Evolutionary conservation across 345 rosid species (phyloP).

Genomic region (Eucalyptus urophylla): DNA sequence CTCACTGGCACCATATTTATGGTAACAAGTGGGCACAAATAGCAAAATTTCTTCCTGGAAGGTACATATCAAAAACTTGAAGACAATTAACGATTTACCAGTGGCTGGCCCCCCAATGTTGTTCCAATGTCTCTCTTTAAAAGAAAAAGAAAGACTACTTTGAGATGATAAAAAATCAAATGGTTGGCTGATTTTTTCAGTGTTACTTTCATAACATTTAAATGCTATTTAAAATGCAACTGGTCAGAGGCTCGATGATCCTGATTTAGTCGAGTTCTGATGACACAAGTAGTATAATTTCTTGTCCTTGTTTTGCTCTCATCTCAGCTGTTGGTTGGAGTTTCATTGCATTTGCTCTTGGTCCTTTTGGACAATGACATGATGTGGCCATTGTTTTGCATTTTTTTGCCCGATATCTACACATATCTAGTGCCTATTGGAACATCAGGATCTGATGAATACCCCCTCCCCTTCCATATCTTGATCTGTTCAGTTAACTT

Average conservation of each 20-base stretch:
- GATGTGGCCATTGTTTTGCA: neutral
- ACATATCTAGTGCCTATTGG: neutral
- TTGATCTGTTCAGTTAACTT: neutral
- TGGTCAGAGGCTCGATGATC: neutral
- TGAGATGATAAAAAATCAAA: neutral
- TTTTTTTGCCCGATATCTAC: neutral
- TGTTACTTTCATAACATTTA: neutral
- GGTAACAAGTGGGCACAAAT: conserved; percentile 50
- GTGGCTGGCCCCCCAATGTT: neutral
- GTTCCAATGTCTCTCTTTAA: neutral
- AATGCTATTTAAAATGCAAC: neutral
- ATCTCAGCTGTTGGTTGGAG: neutral
- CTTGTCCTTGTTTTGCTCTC: neutral
- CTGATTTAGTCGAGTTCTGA: neutral
- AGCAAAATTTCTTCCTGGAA: conserved; percentile 43
- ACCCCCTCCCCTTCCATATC: neutral
- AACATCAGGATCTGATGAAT: neutral
- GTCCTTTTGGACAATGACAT: neutral
- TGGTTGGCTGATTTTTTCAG: neutral
- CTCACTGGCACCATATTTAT: conserved; percentile 13
- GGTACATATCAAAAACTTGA: conserved; percentile 3
- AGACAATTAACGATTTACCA: neutral
- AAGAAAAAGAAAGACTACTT: neutral
- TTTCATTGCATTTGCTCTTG: neutral
- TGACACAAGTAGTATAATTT: neutral